Base-by-base conservation (phyloP, 2,329 filamentous ascomycete species). In the Hypoxylon sp. region DNA sequence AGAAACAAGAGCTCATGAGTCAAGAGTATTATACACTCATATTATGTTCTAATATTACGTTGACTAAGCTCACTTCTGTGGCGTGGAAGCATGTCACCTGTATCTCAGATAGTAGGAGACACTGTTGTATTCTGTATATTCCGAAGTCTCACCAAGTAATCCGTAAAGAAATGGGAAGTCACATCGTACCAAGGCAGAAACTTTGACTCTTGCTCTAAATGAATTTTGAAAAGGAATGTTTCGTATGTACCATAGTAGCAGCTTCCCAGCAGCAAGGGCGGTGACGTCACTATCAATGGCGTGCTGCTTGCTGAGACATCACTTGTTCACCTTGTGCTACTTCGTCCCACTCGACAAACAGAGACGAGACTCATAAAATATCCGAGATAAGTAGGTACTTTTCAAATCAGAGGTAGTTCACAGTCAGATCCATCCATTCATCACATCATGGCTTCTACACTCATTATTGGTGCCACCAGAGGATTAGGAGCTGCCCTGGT, bases 401-500 rank as follows among this genome's bases (percentile, higher is more conserved):
- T 14, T 13, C 19, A 29, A 51, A 9, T 47, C 17, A 59, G 19
- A 22, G 19, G 19, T 31, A 48, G 33, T 10, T 9, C 17, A 44
- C 3, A 44, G 9, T 50, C 14, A 3, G 59, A 4, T 53, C 37
- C 11, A 33, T n/a, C 17, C 5, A 35, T 35, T 26, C 5, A 48
- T 19, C 48, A 24, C 29, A 63, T 3, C 8, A 70, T 71, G 83
- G 71, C 81, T 17, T 84, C 82, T 37, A 80, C 91, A 35, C 84
- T 93, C 2, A 83, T 93, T 29, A 82, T 93, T 29, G 91, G 91
- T 52, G 90, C 89, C 2, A 92, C 90, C 1, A 85, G 91, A 46
- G 91, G 91, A 58, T 84, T 93, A 3, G 91, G 91, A 3, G 87
- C 86, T 53, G 86, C 87, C 17, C 82, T 93, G 29, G 83, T 83